A percentile compares a stretch with the other conserved stretches of the same genome.
Conservation (phyloP, 441 rosid species). For the Populus hybrid region DNA sequence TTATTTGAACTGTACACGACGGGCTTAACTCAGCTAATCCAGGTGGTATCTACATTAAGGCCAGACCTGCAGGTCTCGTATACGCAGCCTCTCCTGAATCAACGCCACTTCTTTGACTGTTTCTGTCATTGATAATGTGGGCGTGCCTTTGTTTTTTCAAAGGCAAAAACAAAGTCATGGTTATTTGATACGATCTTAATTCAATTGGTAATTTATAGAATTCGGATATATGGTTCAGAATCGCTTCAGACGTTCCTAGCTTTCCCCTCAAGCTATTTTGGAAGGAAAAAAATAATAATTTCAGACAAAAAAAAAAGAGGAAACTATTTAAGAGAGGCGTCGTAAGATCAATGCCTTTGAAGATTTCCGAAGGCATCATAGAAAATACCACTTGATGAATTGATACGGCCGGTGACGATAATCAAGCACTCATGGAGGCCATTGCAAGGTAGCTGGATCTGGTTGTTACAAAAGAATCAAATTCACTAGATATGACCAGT, state of each 20-base stretch:
- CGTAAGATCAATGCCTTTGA: neutral
- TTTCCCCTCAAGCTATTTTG: neutral
- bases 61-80: neutral
- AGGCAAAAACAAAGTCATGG: too few relatives aligned
- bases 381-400: neutral
- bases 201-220: neutral
- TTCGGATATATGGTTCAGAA: neutral
- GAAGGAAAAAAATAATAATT: neutral
- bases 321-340: neutral
- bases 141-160: neutral
- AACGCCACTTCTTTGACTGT: neutral
- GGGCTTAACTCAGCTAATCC: neutral
- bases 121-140: neutral
- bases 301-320: neutral
- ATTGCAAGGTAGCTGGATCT: neutral
- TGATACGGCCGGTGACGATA: neutral
- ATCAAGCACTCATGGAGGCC: neutral
- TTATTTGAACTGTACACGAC: neutral
- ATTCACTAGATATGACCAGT: conserved; percentile 21
- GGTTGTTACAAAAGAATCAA: conserved; percentile 10
- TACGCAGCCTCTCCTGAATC: neutral
- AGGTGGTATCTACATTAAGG: neutral
- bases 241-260: neutral
- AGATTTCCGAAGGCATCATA: neutral
- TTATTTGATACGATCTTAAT: too few relatives aligned